Percentiles rank a stretch among this genome's conserved stretches.
These are phyloP conservation scores for Leccinum pachyderme DNA, from an alignment of 1,284 basidiomycete genomes.

Conservation along the genomic window DNA sequence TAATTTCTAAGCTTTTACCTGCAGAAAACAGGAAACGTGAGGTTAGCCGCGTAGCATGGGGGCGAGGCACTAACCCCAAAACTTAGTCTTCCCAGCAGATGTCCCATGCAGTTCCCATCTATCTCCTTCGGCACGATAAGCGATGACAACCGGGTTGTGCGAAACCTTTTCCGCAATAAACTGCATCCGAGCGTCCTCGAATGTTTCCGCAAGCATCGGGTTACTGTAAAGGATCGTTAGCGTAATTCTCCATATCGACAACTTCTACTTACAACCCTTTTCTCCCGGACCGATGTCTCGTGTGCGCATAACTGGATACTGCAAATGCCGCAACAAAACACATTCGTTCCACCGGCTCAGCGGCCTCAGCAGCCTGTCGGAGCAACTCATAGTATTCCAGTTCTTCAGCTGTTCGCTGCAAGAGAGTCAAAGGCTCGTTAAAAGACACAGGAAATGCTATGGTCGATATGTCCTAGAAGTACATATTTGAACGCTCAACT, in stretches of 20 bases:
- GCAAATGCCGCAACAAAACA: constrained; percentile 82
- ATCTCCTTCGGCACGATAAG: constrained; percentile 78
- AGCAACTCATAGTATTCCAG: constrained; percentile 78
- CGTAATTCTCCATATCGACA: not conserved
- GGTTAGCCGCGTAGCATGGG: constrained; percentile 11
- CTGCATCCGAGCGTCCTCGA: constrained; percentile 75
- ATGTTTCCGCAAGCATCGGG: constrained; percentile 87
- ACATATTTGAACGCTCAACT: not conserved
- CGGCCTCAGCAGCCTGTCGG: constrained; percentile 58
- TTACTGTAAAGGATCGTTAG: constrained; percentile 49
- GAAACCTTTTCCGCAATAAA: constrained; percentile 89
- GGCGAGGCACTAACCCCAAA: constrained; percentile 66
- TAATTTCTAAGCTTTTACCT: constrained; percentile 85
- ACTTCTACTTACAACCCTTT: constrained; percentile 76
- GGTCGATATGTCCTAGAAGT: constrained; percentile 73
- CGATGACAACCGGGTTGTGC: constrained; percentile 82
- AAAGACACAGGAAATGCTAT: constrained; percentile 85
- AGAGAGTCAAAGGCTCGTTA: constrained; percentile 83
- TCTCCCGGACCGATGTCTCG: constrained; percentile 73
- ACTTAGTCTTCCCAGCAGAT: constrained; percentile 79
- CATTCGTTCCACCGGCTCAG: constrained; percentile 71
- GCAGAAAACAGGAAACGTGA: constrained; percentile 17
- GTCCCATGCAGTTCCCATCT: constrained; percentile 75
- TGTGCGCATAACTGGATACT: constrained; percentile 81
- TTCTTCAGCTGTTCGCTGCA: constrained; percentile 82